Conservation (phyloP, 108 stramenopile genomes). For the Cyclotella baltica region DNA sequence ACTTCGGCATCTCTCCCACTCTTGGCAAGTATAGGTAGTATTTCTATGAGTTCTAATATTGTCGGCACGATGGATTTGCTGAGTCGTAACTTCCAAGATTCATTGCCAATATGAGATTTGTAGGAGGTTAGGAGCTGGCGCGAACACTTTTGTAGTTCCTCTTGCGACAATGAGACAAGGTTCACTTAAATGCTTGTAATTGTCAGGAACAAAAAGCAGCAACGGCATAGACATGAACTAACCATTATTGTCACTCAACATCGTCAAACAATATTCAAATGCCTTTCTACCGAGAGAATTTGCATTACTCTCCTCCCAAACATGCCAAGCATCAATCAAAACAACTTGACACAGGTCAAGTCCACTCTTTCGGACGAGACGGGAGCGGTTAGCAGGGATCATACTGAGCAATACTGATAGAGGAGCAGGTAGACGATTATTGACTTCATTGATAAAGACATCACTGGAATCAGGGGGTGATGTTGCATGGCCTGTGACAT, state of each 20-base stretch:
- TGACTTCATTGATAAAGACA: constrained; percentile 36
- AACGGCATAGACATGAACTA: not conserved
- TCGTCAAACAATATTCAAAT: constrained; percentile 50
- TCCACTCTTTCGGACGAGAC: constrained; percentile 39
- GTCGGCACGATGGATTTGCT: constrained; percentile 41
- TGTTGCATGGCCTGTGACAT: not conserved
- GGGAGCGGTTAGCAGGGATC: constrained; percentile 25
- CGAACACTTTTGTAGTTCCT: constrained; percentile 7
- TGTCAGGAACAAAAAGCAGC: not conserved
- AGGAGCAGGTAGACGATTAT: constrained; percentile 50
- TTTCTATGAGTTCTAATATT: constrained; percentile 50
- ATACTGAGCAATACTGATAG: constrained; percentile 42
- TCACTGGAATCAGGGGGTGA: not conserved
- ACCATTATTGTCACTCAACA: constrained; percentile 24
- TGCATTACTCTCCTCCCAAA: constrained; percentile 39
- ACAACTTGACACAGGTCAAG: constrained; percentile 32
- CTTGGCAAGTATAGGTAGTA: constrained; percentile 39
- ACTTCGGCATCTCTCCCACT: constrained; percentile 51
- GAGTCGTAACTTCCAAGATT: constrained; percentile 33
- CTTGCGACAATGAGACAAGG: not conserved
- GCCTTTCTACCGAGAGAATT: constrained; percentile 33
- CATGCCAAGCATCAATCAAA: constrained; percentile 35
- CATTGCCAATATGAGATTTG: constrained; percentile 25
- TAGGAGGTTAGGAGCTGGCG: constrained; percentile 16
- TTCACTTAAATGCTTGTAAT: not conserved